Percentiles rank a stretch among this genome's conserved stretches.
Conservation (phyloP, 768 basidiomycete species). For the Albatrellus ellisii region DNA sequence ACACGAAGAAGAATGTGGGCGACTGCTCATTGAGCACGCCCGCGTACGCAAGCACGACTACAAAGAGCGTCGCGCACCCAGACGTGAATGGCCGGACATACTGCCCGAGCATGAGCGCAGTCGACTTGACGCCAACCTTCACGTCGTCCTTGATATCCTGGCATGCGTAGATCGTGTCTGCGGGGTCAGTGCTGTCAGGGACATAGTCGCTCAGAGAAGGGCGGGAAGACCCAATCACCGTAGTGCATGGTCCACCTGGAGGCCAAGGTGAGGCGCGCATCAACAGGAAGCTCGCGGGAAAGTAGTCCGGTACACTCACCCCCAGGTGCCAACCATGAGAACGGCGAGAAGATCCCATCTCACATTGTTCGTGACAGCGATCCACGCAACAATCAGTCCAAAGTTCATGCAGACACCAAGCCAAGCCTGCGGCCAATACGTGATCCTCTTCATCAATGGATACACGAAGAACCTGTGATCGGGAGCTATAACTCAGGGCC, state of each 20-base stretch:
- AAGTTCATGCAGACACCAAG: slow-evolving; percentile 12
- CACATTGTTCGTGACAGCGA: slow-evolving; percentile 12
- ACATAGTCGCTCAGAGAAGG: neutral
- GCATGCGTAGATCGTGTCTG: slow-evolving; percentile 53
- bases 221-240: neutral
- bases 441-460: slow-evolving; percentile 19
- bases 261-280: neutral
- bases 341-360: slow-evolving; percentile 8
- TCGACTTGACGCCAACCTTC: slow-evolving; percentile 45
- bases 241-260: slow-evolving; percentile 12
- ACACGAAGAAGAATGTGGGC: slow-evolving; percentile 3
- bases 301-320: too few species aligned
- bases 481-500: neutral
- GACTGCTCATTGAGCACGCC: slow-evolving; percentile 19
- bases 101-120: slow-evolving; percentile 43
- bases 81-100: slow-evolving; percentile 30
- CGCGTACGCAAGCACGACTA: slow-evolving; percentile 16
- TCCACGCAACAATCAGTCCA: neutral
- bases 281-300: neutral
- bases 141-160: slow-evolving; percentile 48
- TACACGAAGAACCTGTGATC: slow-evolving; percentile 14
- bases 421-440: slow-evolving; percentile 20
- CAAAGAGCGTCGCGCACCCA: slow-evolving; percentile 21
- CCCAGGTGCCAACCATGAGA: slow-evolving; percentile 1
- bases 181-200: slow-evolving; percentile 27